Evolutionary conservation across 2,329 filamentous ascomycete genomes (phyloP), one percentile per base, ranked within the genome.

Genomic region (Pezicula carpinea): DNA sequence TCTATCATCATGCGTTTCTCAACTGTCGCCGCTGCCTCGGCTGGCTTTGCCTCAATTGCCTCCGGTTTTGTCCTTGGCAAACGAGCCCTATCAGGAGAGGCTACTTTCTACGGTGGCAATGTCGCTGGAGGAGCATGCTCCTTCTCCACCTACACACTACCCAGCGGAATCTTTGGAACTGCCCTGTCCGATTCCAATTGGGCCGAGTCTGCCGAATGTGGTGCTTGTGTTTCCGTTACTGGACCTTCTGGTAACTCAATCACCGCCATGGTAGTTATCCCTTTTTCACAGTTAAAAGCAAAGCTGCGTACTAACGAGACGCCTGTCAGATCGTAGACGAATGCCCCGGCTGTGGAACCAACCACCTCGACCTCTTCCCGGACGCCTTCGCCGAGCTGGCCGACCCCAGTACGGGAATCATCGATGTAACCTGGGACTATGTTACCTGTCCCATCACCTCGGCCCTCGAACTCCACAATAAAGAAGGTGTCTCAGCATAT

Each of bases 101-200:
- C 73, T 38, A 79, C 77, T 39, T 77, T 69, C 54, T 80, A 80
- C 57, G 72, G 73, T 26, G 76, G 78, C 23, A 77, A 80, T 59
- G 60, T 80, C 2, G 62, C 65, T 5, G 81, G 81, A 33, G 83
- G 83, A 51, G 74, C 72, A 49, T 87, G 83, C 65, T 79, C 76
- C 11, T 85, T 86, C 69, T 69, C 71, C 6, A 77, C 73, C 43
- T 85, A 84, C 67, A 81, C 73, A 3, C 67, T 86, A 21, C 81
- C 82, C 6, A 68, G 73, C 10, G 69, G 70, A 11, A 64, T 85
- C 47, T 79, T 69, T 56, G 83, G 83, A 46, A 82, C 80, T 8
- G 83, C 83, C 2, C 72, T 82, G 42, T 79, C 81, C 1, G 73
- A 73, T 33, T 66, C 70, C 3, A 75, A 73, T 54, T 87, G 83